Percentiles rank a stretch among this genome's conserved stretches.
phyloP scores from a whole-genome alignment of 139 green algal species.

The Chlamydomonas incerta region DNA sequence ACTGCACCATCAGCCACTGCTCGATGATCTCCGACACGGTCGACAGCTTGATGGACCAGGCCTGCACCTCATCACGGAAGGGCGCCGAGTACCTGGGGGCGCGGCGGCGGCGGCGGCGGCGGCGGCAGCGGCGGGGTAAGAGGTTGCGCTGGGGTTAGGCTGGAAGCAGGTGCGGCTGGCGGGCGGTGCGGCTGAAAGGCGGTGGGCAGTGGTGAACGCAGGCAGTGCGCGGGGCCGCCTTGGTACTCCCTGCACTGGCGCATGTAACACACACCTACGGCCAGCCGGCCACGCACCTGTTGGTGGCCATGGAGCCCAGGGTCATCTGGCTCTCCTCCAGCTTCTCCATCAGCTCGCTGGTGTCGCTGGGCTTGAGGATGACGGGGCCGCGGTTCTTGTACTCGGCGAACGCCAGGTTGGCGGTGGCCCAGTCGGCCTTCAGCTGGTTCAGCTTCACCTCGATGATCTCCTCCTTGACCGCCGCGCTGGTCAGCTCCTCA shows the following conservation, averaged over 20 bases:
- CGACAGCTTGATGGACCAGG: slow-evolving; percentile 86
- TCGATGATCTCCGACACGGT: slow-evolving; percentile 94
- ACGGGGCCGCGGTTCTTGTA: slow-evolving; percentile 93
- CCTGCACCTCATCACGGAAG: slow-evolving; percentile 87
- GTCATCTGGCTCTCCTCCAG: slow-evolving; percentile 96
- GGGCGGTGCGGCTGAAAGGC: too few species aligned
- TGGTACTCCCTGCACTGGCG: background rate
- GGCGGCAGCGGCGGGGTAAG: too few species aligned
- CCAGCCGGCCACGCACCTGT: slow-evolving; percentile 63
- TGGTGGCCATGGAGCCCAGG: slow-evolving; percentile 93
- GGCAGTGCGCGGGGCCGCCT: too few species aligned
- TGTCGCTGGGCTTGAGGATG: slow-evolving; percentile 90
- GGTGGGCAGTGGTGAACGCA: too few species aligned
- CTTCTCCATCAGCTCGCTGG: slow-evolving; percentile 93
- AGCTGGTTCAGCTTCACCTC: slow-evolving; percentile 82
- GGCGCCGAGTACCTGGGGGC: slow-evolving; percentile 76
- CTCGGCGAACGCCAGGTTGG: slow-evolving; percentile 90
- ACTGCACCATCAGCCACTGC: slow-evolving; percentile 94
- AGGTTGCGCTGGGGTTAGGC: too few species aligned
- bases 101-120: background rate
- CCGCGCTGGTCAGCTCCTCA: slow-evolving; percentile 86
- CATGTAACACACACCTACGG: too few species aligned
- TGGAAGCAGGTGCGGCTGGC: too few species aligned
- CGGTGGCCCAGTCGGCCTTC: slow-evolving; percentile 73
- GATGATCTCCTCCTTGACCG: slow-evolving; percentile 94